Conservation (phyloP, 805 yeast species). For the Kuraishia capsulata region DNA sequence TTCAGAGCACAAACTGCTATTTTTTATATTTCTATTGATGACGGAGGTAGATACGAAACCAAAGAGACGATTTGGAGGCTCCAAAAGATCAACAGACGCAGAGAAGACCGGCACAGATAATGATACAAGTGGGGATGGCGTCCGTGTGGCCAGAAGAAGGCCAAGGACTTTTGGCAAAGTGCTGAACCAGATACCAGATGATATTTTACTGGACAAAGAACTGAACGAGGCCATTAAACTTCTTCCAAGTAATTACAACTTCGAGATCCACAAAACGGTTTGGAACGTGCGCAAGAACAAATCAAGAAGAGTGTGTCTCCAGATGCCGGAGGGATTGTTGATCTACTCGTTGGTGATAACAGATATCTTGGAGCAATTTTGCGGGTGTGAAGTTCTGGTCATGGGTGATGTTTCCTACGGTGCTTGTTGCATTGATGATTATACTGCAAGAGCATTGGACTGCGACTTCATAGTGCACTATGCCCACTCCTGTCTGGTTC, state of each 20-base stretch:
- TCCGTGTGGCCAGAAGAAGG: constrained; percentile 6
- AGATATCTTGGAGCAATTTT: constrained; percentile 88
- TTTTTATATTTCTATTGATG: too few relatives aligned
- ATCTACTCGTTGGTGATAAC: constrained; percentile 84
- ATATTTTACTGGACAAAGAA: constrained; percentile 70
- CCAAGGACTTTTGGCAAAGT: constrained; percentile 44
- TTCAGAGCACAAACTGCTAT: too few relatives aligned
- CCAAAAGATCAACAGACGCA: constrained; percentile 6
- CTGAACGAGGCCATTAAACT: constrained; percentile 76
- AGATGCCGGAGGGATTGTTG: constrained; percentile 94
- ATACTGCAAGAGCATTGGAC: constrained; percentile 83
- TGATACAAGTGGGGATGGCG: too few relatives aligned
- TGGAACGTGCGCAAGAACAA: constrained; percentile 77
- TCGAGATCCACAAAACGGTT: constrained; percentile 91
- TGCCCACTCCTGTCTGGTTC: constrained; percentile 95
- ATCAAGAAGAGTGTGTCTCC: constrained; percentile 83
- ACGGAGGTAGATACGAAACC: too few relatives aligned
- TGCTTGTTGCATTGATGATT: constrained; percentile 97
- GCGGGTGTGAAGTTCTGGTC: constrained; percentile 76
- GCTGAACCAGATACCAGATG: constrained; percentile 82
- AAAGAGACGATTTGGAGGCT: constrained; percentile 20
- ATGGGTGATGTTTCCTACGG: constrained; percentile 99
- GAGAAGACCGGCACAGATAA: neutral
- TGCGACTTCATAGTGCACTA: constrained; percentile 95
- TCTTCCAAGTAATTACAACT: constrained; percentile 86